A percentile compares a stretch with the other conserved stretches of the same genome.
phyloP scores from a whole-genome alignment of 2,329 filamentous ascomycete species.

The Celoporthe dispersa region DNA sequence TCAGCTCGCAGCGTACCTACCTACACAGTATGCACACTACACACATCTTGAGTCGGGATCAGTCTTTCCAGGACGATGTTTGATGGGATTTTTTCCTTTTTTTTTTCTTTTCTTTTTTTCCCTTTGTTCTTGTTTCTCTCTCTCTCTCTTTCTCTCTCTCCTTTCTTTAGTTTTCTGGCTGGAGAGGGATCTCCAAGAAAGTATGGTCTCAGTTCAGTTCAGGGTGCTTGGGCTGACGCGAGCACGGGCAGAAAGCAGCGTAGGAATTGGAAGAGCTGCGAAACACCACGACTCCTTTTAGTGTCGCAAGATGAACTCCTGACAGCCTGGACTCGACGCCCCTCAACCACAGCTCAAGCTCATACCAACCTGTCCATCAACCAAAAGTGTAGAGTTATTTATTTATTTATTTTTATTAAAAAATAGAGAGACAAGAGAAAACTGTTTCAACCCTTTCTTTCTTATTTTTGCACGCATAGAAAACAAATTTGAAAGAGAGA shows the following conservation, averaged over 20 bases:
- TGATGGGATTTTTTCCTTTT: too few relatives aligned
- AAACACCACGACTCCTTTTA: conserved; percentile 16
- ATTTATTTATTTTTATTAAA: too few relatives aligned
- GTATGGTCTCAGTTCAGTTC: neutral
- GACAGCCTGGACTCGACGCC: neutral
- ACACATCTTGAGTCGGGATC: too few relatives aligned
- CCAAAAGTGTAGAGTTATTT: neutral
- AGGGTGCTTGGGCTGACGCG: neutral
- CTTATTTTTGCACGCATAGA: neutral
- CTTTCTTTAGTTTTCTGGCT: neutral
- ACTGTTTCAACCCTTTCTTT: neutral
- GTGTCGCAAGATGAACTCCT: conserved; percentile 19
- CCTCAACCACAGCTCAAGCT: neutral
- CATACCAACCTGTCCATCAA: neutral
- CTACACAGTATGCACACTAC: neutral
- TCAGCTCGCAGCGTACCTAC: neutral
- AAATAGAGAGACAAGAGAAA: neutral
- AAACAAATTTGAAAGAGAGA: neutral
- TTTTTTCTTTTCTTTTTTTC: too few relatives aligned
- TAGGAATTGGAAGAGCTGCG: neutral
- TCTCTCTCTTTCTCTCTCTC: neutral
- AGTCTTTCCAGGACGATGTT: too few relatives aligned
- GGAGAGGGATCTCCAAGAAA: neutral
- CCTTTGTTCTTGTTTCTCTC: too few relatives aligned
- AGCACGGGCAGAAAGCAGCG: neutral